Base-by-base conservation (phyloP, 2,329 filamentous ascomycete species). In the Phoma sp. region DNA sequence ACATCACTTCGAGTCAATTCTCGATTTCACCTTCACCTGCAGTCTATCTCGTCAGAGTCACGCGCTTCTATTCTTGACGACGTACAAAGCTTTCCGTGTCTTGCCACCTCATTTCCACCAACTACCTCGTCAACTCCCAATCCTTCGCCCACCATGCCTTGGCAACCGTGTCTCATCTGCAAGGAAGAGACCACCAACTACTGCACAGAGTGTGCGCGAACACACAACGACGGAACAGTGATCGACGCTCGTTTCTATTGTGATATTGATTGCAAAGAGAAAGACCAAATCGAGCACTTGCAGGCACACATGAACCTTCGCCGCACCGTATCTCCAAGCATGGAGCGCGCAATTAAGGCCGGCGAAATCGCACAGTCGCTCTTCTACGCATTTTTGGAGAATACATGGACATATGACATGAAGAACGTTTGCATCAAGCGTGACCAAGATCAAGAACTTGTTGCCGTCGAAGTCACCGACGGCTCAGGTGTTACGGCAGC, bases 361-460 rank as follows among this genome's bases (percentile, higher is more conserved):
- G 59, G 59, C 29, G 37, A 53, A 18, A 38, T 59, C 23, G 57
- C 45, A n/a, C 55, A 59, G 36, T 28, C 21, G 12, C 32, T 64
- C 4, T 62, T 62, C 43, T 55, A 56, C 37, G 11, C 48, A 1
- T 59, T 62, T 37, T 20, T 59, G 30, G 49, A 62, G 34, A 39
- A 54, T 28, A 64, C 61, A 1, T 64, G 61, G 59, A 42, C 52
- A 11, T 53, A 62, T 17, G 61, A 64, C 34, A 52, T 62, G 54
- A 43, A 39, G 4, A 36, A 29, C 1, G 26, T 60, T 12, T 17
- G 34, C 18, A 50, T 56, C 33, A 38, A 40, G 17, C 47, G 43
- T 17, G 48, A 59, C 32, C 29, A 43, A 17, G 26, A 56, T 11
- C 33, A 28, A 14, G 28, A 50, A 2, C 23, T 61, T 7, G 33